Conservation (phyloP, 2,329 filamentous ascomycete genomes). For the Neoscytalidium dimidiatum region DNA sequence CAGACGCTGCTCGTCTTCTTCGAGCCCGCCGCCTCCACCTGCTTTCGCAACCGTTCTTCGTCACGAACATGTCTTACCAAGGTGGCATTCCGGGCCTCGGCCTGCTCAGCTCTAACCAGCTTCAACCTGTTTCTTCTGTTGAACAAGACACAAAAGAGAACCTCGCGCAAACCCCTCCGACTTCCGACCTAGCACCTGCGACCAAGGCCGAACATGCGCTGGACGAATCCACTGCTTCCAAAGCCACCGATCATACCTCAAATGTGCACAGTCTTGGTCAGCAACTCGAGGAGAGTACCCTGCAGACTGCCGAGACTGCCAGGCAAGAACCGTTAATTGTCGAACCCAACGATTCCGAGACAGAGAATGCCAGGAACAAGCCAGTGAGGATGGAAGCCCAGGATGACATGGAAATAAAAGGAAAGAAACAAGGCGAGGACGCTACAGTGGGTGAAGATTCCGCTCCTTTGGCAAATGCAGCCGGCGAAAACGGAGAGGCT, state of each 20-base stretch:
- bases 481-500: background rate
- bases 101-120: constrained; percentile 26
- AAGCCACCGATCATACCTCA: background rate
- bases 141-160: background rate
- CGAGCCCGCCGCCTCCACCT: background rate
- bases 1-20: constrained; percentile 4
- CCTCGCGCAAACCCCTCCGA: constrained; percentile 23
- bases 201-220: background rate
- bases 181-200: background rate
- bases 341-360: background rate
- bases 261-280: constrained; percentile 23
- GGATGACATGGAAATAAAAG: constrained; percentile 11
- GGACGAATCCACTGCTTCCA: background rate
- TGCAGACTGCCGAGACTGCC: constrained; percentile 34
- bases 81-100: constrained; percentile 37
- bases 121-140: background rate
- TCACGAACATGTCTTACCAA: constrained; percentile 5
- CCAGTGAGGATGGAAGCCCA: background rate
- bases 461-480: background rate
- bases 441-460: background rate
- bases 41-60: background rate
- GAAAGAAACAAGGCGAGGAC: background rate
- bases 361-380: background rate
- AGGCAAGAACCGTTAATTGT: constrained; percentile 27
- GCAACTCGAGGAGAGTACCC: constrained; percentile 35